phyloP scores from a whole-genome alignment of 2,329 filamentous ascomycete species.

The Diaporthe amygdali region DNA sequence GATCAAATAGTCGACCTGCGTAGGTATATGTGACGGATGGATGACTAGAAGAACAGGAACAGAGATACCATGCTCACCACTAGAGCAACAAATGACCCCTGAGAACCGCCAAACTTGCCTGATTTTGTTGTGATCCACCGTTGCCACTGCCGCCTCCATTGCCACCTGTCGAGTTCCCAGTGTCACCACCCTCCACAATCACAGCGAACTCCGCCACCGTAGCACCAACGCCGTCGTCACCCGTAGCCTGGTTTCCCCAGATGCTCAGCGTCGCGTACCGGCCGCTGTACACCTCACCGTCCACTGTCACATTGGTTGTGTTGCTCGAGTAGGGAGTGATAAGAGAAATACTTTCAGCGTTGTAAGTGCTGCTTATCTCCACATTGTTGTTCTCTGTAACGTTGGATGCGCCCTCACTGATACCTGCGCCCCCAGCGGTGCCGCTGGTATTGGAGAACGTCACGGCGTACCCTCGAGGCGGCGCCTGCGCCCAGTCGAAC shows the following conservation, averaged over 20 bases:
- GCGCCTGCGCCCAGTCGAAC: constrained; percentile 26
- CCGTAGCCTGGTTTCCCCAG: constrained; percentile 23
- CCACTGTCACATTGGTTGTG: constrained; percentile 24
- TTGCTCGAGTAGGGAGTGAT: constrained; percentile 22
- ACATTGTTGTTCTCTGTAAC: constrained; percentile 13
- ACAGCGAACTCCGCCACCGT: constrained; percentile 24
- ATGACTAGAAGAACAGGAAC: not conserved
- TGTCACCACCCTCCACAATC: not conserved
- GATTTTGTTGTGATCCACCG: not conserved
- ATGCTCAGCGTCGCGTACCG: constrained; percentile 21
- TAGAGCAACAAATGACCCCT: not conserved
- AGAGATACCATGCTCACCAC: not conserved
- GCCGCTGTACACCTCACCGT: constrained; percentile 12
- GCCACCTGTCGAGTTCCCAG: not conserved
- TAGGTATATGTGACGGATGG: accelerated
- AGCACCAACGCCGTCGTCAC: constrained; percentile 15
- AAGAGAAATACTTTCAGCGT: not conserved
- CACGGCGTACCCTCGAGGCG: constrained; percentile 18
- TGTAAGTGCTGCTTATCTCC: constrained; percentile 11
- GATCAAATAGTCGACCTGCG: too few relatives aligned
- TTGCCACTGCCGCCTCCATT: not conserved
- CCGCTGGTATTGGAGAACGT: constrained; percentile 11
- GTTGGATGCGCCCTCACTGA: not conserved
- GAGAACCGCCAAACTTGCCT: not conserved
- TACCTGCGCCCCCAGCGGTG: not conserved